Evolutionary conservation across 1,284 basidiomycete species (phyloP).

Genomic region (Peniophora sp.): DNA sequence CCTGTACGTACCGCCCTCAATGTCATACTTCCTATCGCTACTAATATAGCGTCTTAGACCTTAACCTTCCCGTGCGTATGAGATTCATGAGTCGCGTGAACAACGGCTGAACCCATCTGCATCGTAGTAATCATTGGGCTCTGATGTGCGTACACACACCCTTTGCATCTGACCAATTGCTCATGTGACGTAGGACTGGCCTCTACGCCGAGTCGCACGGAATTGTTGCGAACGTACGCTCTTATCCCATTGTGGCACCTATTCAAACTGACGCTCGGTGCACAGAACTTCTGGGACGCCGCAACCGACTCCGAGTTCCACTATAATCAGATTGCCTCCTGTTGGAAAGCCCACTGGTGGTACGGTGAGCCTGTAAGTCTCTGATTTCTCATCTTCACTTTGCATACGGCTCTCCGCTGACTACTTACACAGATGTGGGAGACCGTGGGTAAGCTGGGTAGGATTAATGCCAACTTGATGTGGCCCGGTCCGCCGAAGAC

Average conservation of each 20-base stretch:
- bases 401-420: neutral
- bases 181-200: constrained; percentile 57
- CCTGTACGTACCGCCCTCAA: constrained; percentile 47
- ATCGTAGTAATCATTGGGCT: constrained; percentile 74
- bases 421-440: constrained; percentile 70
- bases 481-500: constrained; percentile 83
- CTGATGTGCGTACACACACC: constrained; percentile 46
- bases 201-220: constrained; percentile 84
- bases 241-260: neutral
- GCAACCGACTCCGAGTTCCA: constrained; percentile 51
- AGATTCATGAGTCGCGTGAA: neutral
- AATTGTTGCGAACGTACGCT: constrained; percentile 77
- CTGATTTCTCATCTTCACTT: neutral
- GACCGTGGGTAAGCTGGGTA: constrained; percentile 64
- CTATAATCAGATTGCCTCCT: constrained; percentile 55
- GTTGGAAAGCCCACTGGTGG: constrained; percentile 77
- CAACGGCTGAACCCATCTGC: neutral
- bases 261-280: too few species aligned
- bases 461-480: constrained; percentile 84
- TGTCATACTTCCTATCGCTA: neutral
- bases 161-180: neutral
- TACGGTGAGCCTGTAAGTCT: constrained; percentile 74
- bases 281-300: constrained; percentile 83
- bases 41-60: constrained; percentile 38
- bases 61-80: constrained; percentile 72